Evolutionary conservation across 148 eudicot genomes (phyloP), one percentile per base, ranked within the genome.

Genomic region (Chenopodium formosanum): DNA sequence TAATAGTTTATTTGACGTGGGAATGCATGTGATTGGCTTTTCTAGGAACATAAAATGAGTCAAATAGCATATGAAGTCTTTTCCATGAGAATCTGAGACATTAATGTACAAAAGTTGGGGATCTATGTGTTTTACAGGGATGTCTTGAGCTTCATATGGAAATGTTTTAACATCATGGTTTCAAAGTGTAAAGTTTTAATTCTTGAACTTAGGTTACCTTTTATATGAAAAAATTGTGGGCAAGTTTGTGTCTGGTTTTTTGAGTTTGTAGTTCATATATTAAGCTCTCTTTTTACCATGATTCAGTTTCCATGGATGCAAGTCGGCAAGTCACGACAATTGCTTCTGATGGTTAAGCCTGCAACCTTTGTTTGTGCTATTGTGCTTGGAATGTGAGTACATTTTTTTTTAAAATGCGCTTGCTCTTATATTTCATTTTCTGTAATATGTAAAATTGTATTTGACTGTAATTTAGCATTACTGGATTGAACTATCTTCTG

Each of bases 241-340:
- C n/a, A 46, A 46, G 47, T 66, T 69, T 29, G 64, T 73, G 73
- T 23, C 9, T 68, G 23, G 10, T 20, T 37, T 19, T 47, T 4
- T 19, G 52, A 48, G 70, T 37, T 40, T 27, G 44, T 64, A 53
- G 48, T 66, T 5, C 12, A 44, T 32, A 17, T 50, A 62, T 70
- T 72, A 44, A 62, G 12, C 77, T 52, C 65, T 53, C 50, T 65
- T 60, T 80, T 25, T 40, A 22, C 73, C 74, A 68, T 82, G 62
- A 53, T 78, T 60, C 86, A 87, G 89, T 82, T 86, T 83, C 89
- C 89, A 46, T 87, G 89, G 89, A 85, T 87, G 84, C 89, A 87
- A 87, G 89, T 87, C 73, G 80, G 89, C 79, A 85, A 85, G 13
- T 83, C 89, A 20, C 76, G 87, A 27, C 53, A 81, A 50, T 52